Conservation (phyloP, 2,329 filamentous ascomycete species). For the Fusarium nelsonii region DNA sequence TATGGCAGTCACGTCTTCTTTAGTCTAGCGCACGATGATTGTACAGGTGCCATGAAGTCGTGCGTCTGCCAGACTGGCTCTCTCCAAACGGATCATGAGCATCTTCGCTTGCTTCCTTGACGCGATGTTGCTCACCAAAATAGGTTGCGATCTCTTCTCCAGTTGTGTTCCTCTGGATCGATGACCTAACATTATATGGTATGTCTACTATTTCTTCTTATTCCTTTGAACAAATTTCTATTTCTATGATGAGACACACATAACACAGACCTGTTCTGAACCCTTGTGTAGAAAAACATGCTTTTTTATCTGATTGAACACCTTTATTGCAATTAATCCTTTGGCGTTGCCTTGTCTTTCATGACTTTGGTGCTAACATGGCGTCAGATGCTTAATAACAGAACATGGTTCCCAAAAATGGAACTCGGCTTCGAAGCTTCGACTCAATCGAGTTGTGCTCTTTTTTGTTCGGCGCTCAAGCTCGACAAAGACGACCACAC, state of each 20-base stretch:
- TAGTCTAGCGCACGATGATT: no score
- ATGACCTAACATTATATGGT: conserved; percentile 9
- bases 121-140: conserved; percentile 9
- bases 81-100: background rate
- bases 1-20: no score
- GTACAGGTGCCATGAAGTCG: conserved; percentile 1
- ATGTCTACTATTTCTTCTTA: conserved; percentile 10
- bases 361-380: conserved; percentile 31
- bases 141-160: background rate
- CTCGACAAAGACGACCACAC: conserved; percentile 37
- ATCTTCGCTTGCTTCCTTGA: background rate
- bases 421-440: conserved; percentile 13
- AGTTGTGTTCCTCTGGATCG: background rate
- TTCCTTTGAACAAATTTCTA: conserved; percentile 1
- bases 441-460: conserved; percentile 9
- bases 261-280: conserved; percentile 55
- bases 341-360: conserved; percentile 13
- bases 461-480: conserved; percentile 19
- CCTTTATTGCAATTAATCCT: conserved; percentile 10
- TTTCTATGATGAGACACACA: conserved; percentile 50
- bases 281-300: conserved; percentile 49
- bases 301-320: conserved; percentile 45
- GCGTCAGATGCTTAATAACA: conserved; percentile 14
- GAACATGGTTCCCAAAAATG: conserved; percentile 29
- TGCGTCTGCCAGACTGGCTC: background rate